Conservation (phyloP, 202 grass and related monocot genomes). For the Setaria italica region DNA sequence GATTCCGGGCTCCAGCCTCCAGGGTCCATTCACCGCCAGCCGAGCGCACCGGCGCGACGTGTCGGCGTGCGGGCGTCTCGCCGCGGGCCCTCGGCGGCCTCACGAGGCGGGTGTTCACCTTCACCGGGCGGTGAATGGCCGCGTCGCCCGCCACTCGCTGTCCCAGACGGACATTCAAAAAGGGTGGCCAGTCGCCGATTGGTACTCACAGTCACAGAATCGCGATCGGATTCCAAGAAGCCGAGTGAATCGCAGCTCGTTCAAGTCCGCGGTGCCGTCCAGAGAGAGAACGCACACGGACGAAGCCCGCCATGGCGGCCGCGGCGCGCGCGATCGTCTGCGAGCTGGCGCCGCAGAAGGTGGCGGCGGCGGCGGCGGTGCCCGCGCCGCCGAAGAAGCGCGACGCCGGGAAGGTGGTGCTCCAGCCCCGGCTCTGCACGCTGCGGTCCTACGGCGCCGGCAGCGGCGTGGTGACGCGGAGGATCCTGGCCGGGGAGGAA, state of each 20-base stretch:
- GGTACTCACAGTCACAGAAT: neutral
- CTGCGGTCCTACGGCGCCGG: conserved; percentile 81
- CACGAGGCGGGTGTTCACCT: neutral
- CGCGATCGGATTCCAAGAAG: conserved; percentile 32
- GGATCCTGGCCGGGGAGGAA: conserved; percentile 36
- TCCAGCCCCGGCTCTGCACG: conserved; percentile 90
- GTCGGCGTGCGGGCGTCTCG: neutral
- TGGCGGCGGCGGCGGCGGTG: neutral
- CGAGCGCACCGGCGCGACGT: neutral
- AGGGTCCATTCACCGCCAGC: conserved; percentile 44
- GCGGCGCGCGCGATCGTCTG: conserved; percentile 63
- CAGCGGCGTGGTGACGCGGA: conserved; percentile 51
- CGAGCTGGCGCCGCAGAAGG: conserved; percentile 63
- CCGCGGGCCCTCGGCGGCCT: conserved; percentile 3
- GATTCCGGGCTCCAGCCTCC: neutral
- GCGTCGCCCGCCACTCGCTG: conserved; percentile 39
- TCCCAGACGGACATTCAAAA: conserved; percentile 37
- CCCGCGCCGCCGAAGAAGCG: conserved; percentile 32
- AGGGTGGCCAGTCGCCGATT: conserved; percentile 15
- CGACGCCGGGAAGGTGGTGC: conserved; percentile 67
- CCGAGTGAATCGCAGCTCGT: conserved; percentile 29
- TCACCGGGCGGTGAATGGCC: conserved; percentile 56
- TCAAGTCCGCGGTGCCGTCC: conserved; percentile 4
- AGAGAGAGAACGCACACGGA: neutral
- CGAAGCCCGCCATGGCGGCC: conserved; percentile 38